Base-by-base conservation (phyloP, 2,329 filamentous ascomycete genomes). In the Exophiala viscosa region DNA sequence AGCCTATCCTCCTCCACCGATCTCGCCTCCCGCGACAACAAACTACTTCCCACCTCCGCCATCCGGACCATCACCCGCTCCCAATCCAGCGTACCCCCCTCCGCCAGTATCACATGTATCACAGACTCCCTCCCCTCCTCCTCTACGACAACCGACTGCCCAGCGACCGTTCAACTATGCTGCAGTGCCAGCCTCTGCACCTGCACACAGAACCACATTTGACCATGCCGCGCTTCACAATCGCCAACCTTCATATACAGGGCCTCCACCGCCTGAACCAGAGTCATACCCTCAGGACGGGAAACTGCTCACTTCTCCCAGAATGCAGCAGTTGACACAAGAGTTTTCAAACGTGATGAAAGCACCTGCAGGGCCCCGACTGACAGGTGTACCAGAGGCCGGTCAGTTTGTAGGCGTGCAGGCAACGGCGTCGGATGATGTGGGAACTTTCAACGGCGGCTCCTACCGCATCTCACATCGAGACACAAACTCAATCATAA, bases 381-480 rank as follows among this genome's bases (percentile, higher is more conserved):
- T 73, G 13, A 68, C 71, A 2, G 72, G 73, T 15, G 73, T 75
- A 0, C 72, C 77, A 2, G 54, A 73, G 2, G 67, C 69, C 33
- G 73, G 72, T 2, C 79, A 86, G 52, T 90, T 92, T 59, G 68
- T 76, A 5, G 88, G 87, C 28, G 83, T 80, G 0, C 71, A 72
- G 31, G 74, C 83, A 2, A 82, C 85, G 0, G 34, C 39, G 7
- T 79, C 80, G 1, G 93, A 97, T 69, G 91, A 96, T 62, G 83
- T 95, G 1, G 93, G 93, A n/a, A 93, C 87, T 0, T 99, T 97
- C 76, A 97, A 97, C 67, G 93, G 93, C 13, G 93, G 93, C 10
- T 92, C 88, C 66, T 99, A 92, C 68, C 81, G 93, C 39, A 90
- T 97, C 66, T 93, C 88, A 65, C 93, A 99, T 67, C 81, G 93